Evolutionary conservation across 2,329 filamentous ascomycete genomes (phyloP), one percentile per base, ranked within the genome.

Genomic region (Raffaelea albimanens): DNA sequence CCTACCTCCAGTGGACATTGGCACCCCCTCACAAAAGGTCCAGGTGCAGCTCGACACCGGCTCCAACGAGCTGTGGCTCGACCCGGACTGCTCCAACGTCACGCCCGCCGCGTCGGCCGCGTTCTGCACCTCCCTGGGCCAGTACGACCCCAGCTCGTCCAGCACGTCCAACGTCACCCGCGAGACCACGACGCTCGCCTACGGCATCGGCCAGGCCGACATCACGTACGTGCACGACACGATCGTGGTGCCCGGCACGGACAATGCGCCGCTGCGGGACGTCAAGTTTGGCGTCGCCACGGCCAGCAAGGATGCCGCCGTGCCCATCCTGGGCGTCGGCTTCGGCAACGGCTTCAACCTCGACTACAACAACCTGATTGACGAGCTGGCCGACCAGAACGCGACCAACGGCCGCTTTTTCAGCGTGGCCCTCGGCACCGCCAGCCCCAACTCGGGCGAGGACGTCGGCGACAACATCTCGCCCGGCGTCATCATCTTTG

Each of bases 271-370:
- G 20, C 58, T 78, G 22, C 57, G 67, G 19, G 58, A 67, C 19
- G 68, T 82, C 47, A 72, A 78, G 54, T 80, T 84, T 48, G 80
- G 80, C 49, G 72, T 82, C 29, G 80, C 78, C 7, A 70, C 69
- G 23, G 56, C 57, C 13, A 68, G 64, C 5, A 47, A 60, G 18
- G 65, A 72, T 50, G 65, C 71, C 46, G 67, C 67, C 44, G 61
- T 69, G 13, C 69, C 70, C 29, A 85, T 90, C 40, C 64, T 89
- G 18, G 86, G 86, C 29, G 80, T 90, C 40, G 85, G 85, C 29
- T 85, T 84, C 58, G 67, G 76, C 5, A 68, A 67, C 47, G 42
- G 41, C 40, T 50, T 19, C 46, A 51, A 49, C 46, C 64, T 64
- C 13, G 54, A 55, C 10, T 74, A 74, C 57, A 61, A 61, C 51